phyloP scores from a whole-genome alignment of 441 rosid species.

The Gossypium gossypioides region DNA sequence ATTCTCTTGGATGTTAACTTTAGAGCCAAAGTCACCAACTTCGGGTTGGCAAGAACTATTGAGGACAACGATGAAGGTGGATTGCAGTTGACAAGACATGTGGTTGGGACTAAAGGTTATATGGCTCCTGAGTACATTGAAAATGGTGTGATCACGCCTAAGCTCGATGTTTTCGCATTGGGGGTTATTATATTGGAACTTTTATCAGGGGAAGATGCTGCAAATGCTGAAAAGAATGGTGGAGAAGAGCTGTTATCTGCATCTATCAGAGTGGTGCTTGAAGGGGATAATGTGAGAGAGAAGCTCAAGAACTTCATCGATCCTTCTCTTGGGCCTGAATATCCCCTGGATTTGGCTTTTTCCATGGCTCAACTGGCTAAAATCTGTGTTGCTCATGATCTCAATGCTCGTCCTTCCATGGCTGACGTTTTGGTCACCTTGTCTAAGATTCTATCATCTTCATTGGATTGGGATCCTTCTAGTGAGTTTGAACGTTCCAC shows the following conservation, averaged over 20 bases:
- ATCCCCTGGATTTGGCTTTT: constrained; percentile 72
- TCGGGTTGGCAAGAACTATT: constrained; percentile 59
- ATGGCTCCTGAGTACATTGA: constrained; percentile 84
- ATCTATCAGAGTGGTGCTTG: constrained; percentile 41
- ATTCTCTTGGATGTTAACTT: constrained; percentile 61
- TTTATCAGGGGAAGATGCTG: constrained; percentile 66
- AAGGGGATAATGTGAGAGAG: constrained; percentile 60
- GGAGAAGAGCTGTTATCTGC: constrained; percentile 35
- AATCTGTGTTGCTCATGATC: constrained; percentile 49
- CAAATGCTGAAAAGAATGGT: constrained; percentile 22
- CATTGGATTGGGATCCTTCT: constrained; percentile 82
- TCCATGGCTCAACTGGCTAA: constrained; percentile 67
- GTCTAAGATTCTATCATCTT: constrained; percentile 64
- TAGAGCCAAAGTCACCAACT: constrained; percentile 69
- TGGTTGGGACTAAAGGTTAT: constrained; percentile 75
- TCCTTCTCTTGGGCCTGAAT: constrained; percentile 42
- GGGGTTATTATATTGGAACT: constrained; percentile 79
- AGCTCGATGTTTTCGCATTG: constrained; percentile 68
- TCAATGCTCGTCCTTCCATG: constrained; percentile 51
- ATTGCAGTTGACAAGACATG: constrained; percentile 65
- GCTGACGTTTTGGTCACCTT: constrained; percentile 42
- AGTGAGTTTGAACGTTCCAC: constrained; percentile 42
- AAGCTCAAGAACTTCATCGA: constrained; percentile 55
- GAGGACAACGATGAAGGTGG: constrained; percentile 33
- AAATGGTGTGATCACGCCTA: constrained; percentile 68